phyloP scores from a whole-genome alignment of 2,329 filamentous ascomycete species.

The Diaporthe vexans region DNA sequence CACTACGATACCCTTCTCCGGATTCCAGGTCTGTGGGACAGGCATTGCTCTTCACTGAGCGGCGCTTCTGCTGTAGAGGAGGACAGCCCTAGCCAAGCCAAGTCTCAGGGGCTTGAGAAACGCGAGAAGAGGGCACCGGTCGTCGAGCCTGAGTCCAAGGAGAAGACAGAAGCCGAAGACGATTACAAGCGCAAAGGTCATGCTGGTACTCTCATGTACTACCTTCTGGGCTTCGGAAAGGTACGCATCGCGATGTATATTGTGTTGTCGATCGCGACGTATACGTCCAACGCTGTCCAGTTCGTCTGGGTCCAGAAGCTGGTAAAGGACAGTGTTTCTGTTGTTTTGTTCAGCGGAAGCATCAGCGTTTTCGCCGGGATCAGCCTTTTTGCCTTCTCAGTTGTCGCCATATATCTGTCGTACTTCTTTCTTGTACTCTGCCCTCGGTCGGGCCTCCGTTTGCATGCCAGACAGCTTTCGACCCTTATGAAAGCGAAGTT shows the following conservation, averaged over 20 bases:
- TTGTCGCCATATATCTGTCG: neutral
- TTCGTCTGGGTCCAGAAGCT: constrained; percentile 5
- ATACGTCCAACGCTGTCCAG: neutral
- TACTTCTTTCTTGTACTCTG: neutral
- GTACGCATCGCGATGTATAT: neutral
- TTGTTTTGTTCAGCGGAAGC: neutral
- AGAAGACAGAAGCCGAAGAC: neutral
- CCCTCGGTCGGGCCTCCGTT: neutral
- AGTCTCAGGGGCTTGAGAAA: neutral
- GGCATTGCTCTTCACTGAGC: neutral
- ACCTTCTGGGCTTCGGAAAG: neutral
- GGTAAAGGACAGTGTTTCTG: neutral
- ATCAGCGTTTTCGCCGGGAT: neutral
- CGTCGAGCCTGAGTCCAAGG: neutral
- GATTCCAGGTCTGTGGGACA: neutral
- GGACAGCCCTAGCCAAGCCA: neutral
- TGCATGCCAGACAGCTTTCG: constrained; percentile 1
- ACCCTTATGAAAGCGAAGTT: neutral
- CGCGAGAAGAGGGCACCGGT: neutral
- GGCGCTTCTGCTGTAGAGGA: neutral
- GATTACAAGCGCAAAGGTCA: neutral
- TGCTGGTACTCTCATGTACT: constrained; percentile 8
- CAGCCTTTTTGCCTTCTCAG: neutral
- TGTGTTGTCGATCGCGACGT: neutral
- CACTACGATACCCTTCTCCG: neutral